These are phyloP conservation scores for Trichoderma sp. DNA, from an alignment of 2,329 filamentous ascomycete species.

Conservation along the genomic window DNA sequence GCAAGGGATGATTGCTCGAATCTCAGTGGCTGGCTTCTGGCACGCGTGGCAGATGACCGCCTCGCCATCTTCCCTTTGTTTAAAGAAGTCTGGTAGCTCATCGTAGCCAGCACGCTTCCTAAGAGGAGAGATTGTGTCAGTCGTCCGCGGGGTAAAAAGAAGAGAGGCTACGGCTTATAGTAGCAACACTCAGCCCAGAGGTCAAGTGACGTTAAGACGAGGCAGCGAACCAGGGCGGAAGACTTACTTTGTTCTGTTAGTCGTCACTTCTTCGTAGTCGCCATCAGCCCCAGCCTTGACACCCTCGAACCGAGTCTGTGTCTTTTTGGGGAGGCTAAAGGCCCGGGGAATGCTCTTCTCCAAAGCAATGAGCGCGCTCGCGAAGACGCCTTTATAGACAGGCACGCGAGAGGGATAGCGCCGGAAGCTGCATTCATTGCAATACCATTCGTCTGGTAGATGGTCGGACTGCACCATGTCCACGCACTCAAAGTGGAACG, in stretches of 20 bases:
- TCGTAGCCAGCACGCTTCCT: slow-evolving; percentile 60
- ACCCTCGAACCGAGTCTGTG: slow-evolving; percentile 77
- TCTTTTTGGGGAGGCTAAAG: slow-evolving; percentile 68
- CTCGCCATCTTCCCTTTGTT: slow-evolving; percentile 72
- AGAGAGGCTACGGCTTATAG: too few relatives aligned
- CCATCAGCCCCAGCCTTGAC: slow-evolving; percentile 76
- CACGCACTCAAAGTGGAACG: slow-evolving; percentile 88
- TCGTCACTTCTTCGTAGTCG: slow-evolving; percentile 71
- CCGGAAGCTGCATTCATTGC: slow-evolving; percentile 66
- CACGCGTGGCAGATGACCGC: slow-evolving; percentile 78
- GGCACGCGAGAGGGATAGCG: slow-evolving; percentile 50
- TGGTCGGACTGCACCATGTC: slow-evolving; percentile 73
- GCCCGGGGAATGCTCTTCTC: slow-evolving; percentile 70
- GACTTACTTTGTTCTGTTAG: slow-evolving; percentile 67
- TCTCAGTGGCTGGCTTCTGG: slow-evolving; percentile 60
- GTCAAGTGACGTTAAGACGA: background rate
- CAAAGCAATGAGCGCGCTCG: slow-evolving; percentile 62
- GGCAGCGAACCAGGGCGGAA: slow-evolving; percentile 22
- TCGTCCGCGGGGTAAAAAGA: background rate
- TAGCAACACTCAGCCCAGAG: background rate
- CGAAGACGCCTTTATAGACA: slow-evolving; percentile 60
- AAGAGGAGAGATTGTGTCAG: background rate
- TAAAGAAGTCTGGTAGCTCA: slow-evolving; percentile 66
- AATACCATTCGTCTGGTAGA: slow-evolving; percentile 80
- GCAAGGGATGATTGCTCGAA: slow-evolving; percentile 79